A percentile compares a stretch with the other conserved stretches of the same genome.
Conservation (phyloP, 345 rosid species). For the Lagerstroemia speciosa region DNA sequence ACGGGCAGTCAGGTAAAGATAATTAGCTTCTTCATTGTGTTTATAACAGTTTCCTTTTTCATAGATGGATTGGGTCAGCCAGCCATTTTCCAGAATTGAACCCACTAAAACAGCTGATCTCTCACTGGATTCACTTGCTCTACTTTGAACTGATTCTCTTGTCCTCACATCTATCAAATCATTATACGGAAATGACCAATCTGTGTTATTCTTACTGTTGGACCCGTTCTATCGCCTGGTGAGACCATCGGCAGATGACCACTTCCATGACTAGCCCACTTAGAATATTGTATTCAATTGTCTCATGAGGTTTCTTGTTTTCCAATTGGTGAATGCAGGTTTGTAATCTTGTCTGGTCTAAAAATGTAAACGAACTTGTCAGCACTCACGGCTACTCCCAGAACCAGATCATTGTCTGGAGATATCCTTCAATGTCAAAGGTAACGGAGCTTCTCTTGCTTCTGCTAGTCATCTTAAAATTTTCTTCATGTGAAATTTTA, state of each 20-base stretch:
- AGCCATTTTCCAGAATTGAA: neutral
- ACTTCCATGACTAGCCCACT: neutral
- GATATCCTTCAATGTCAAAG: slow-evolving; percentile 97
- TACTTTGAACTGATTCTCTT: neutral
- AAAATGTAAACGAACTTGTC: slow-evolving; percentile 94
- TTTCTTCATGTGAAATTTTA: neutral
- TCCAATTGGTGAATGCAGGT: slow-evolving; percentile 38
- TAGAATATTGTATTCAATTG: neutral
- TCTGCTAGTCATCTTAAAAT: neutral
- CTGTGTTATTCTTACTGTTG: neutral
- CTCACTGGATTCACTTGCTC: neutral
- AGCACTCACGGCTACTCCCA: slow-evolving; percentile 99
- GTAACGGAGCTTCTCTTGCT: slow-evolving; percentile 24
- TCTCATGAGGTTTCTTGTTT: slow-evolving; percentile 3
- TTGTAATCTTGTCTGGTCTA: slow-evolving; percentile 97
- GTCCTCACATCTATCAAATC: neutral
- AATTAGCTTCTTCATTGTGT: neutral
- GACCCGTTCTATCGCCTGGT: neutral
- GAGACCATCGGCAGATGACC: neutral
- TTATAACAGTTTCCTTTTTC: no score
- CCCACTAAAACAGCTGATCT: neutral
- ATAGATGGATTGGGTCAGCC: neutral
- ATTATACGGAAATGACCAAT: neutral
- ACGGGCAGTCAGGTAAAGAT: slow-evolving; percentile 83
- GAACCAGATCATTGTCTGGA: slow-evolving; percentile 97